phyloP scores from a whole-genome alignment of 208 protist species.

The Crithidia bombi region DNA sequence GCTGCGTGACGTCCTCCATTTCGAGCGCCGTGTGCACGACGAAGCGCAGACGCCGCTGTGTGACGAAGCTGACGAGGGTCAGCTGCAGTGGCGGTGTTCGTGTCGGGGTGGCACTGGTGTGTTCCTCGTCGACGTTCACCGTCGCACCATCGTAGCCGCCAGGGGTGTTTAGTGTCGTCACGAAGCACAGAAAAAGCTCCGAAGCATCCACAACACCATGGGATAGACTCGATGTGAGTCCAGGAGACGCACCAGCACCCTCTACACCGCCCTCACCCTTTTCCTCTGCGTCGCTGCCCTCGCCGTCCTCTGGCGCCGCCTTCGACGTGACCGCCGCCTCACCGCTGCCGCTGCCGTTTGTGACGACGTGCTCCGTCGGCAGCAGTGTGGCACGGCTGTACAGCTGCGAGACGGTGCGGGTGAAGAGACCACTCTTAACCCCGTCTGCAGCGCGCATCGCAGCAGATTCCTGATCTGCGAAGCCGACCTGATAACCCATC shows the following conservation, averaged over 20 bases:
- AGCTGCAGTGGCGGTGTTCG: slow-evolving; percentile 30
- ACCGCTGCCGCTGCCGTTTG: slow-evolving; percentile 30
- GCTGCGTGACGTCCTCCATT: slow-evolving; percentile 73
- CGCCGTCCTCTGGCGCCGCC: slow-evolving; percentile 9
- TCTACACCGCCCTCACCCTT: slow-evolving; percentile 30
- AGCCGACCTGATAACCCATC: slow-evolving; percentile 91
- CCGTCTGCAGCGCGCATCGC: slow-evolving; percentile 78
- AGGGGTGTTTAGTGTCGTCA: slow-evolving; percentile 21
- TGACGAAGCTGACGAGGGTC: slow-evolving; percentile 81
- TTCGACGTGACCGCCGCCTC: background rate
- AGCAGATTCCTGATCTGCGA: slow-evolving; percentile 88
- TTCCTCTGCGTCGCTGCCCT: slow-evolving; percentile 13
- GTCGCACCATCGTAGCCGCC: background rate
- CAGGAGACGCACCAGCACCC: too few species aligned
- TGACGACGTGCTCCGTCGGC: slow-evolving; percentile 65
- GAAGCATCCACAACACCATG: slow-evolving; percentile 38
- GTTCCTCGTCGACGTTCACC: background rate
- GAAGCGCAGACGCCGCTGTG: slow-evolving; percentile 42
- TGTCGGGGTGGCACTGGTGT: background rate
- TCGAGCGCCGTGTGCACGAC: slow-evolving; percentile 42
- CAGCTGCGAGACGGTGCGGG: slow-evolving; percentile 66
- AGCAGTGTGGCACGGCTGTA: slow-evolving; percentile 87
- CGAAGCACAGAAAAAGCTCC: slow-evolving; percentile 77
- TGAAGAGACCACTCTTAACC: slow-evolving; percentile 72
- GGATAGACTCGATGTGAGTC: background rate